phyloP scores from a whole-genome alignment of 1,139 yeast species.

The Starmera stellimalicola region DNA sequence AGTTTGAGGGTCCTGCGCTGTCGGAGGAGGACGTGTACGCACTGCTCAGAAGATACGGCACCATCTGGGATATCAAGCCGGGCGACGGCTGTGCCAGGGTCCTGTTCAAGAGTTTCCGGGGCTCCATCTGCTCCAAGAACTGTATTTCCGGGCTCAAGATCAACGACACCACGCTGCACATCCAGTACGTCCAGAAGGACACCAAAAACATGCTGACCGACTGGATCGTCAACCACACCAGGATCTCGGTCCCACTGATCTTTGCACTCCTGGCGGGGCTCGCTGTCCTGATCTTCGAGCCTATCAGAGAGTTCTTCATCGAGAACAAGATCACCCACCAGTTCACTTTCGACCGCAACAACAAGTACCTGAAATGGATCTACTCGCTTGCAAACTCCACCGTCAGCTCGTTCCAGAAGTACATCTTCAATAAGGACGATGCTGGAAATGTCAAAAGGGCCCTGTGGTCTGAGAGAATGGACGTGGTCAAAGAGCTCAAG shows the following conservation, averaged over 20 bases:
- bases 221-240: constrained; percentile 64
- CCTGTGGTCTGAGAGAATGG: constrained; percentile 65
- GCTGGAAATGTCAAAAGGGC: constrained; percentile 30
- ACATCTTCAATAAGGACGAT: constrained; percentile 23
- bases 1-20: constrained; percentile 64
- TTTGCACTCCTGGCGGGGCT: constrained; percentile 60
- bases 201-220: constrained; percentile 45
- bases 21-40: constrained; percentile 82
- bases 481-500: constrained; percentile 56
- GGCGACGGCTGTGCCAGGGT: constrained; percentile 35
- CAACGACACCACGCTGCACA: constrained; percentile 56
- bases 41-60: constrained; percentile 79
- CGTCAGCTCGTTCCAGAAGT: constrained; percentile 27
- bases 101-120: constrained; percentile 44
- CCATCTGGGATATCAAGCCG: constrained; percentile 65
- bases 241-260: constrained; percentile 55
- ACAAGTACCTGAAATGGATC: constrained; percentile 23
- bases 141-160: constrained; percentile 74
- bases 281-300: constrained; percentile 86
- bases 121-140: constrained; percentile 83
- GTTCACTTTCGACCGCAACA: constrained; percentile 29
- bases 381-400: constrained; percentile 28
- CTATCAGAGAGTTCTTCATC: constrained; percentile 77
- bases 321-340: constrained; percentile 60
- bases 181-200: constrained; percentile 55